Conservation (phyloP, 495 filamentous ascomycete genomes). For the Aspergillus diversus region DNA sequence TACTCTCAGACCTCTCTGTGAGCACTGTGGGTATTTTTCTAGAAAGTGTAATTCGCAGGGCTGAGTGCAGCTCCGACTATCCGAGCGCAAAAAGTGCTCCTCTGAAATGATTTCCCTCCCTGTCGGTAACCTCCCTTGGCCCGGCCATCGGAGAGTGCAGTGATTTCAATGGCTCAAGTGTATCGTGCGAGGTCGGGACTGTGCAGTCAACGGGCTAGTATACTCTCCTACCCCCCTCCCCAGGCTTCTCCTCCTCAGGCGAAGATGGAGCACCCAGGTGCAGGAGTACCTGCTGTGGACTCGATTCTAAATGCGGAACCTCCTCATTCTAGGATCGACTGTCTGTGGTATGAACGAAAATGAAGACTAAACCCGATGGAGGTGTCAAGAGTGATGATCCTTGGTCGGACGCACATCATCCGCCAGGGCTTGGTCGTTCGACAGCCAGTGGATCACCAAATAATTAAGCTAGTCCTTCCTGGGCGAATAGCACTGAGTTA, state of each 20-base stretch:
- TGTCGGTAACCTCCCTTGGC: neutral
- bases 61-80: constrained; percentile 13
- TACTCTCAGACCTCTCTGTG: constrained; percentile 1
- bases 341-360: constrained; percentile 13
- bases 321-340: constrained; percentile 10
- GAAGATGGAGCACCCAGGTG: too few species aligned
- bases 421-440: constrained; percentile 19
- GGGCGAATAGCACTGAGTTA: neutral
- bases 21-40: constrained; percentile 7
- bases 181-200: neutral
- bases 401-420: constrained; percentile 34
- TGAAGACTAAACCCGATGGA: constrained; percentile 7
- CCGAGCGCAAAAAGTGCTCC: constrained; percentile 9
- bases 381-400: constrained; percentile 22
- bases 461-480: constrained; percentile 1
- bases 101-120: neutral
- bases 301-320: constrained; percentile 6
- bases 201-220: neutral
- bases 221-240: too few species aligned
- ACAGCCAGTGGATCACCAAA: constrained; percentile 16
- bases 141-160: neutral
- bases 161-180: neutral
- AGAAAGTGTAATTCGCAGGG: constrained; percentile 20
- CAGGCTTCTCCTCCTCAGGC: too few species aligned
- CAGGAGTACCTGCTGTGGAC: neutral